These are phyloP conservation scores for Viola odorata DNA, from an alignment of 345 rosid species.

Conservation along the genomic window DNA sequence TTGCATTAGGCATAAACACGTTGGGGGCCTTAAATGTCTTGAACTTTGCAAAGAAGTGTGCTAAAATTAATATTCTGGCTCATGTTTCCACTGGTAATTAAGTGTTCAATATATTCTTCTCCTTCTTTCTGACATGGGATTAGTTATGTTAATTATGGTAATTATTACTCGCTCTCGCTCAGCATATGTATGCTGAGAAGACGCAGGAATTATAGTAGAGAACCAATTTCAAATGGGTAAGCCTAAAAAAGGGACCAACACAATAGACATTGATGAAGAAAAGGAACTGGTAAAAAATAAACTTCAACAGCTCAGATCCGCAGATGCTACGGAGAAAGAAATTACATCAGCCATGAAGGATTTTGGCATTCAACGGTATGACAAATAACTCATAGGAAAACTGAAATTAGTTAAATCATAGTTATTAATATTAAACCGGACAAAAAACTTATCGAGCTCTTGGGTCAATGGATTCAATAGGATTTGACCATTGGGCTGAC, in stretches of 20 bases:
- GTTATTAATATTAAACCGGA: too few relatives aligned
- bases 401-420: background rate
- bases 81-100: slow-evolving; percentile 67
- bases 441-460: too few relatives aligned
- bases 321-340: slow-evolving; percentile 21
- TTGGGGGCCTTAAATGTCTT: slow-evolving; percentile 40
- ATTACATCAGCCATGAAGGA: slow-evolving; percentile 37
- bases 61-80: slow-evolving; percentile 30
- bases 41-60: slow-evolving; percentile 41
- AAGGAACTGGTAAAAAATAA: slow-evolving; percentile 24
- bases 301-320: slow-evolving; percentile 21
- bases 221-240: slow-evolving; percentile 32
- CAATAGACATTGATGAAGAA: slow-evolving; percentile 35
- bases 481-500: too few relatives aligned
- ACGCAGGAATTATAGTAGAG: slow-evolving; percentile 37
- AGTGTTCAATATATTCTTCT: background rate
- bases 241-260: slow-evolving; percentile 25
- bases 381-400: too few relatives aligned
- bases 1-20: slow-evolving; percentile 49
- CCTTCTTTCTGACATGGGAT: background rate
- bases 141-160: background rate
- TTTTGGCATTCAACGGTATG: slow-evolving; percentile 43
- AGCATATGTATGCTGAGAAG: slow-evolving; percentile 66
- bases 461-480: too few relatives aligned
- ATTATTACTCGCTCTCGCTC: slow-evolving; percentile 2